These are phyloP conservation scores for Alternaria novae-zelandiae DNA, from an alignment of 2,329 filamentous ascomycete genomes.

Conservation along the genomic window DNA sequence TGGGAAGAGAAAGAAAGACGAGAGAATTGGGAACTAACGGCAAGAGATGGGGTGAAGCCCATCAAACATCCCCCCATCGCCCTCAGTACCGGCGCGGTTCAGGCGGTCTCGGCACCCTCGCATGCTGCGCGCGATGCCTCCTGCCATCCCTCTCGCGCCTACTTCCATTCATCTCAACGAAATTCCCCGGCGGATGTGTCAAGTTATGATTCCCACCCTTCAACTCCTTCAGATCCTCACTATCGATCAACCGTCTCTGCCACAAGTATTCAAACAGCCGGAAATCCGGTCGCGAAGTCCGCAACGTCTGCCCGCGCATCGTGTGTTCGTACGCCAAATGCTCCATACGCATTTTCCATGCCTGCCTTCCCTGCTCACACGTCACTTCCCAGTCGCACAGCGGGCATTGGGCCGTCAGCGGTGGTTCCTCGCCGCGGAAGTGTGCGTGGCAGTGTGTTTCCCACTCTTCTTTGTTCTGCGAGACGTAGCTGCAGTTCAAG, in stretches of 20 bases:
- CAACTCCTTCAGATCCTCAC: conserved; percentile 43
- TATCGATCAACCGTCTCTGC: conserved; percentile 38
- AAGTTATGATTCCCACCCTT: conserved; percentile 39
- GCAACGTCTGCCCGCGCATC: conserved; percentile 30
- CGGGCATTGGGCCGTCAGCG: conserved; percentile 37
- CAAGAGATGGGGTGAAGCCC: neutral
- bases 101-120: conserved; percentile 4
- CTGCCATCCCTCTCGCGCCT: conserved; percentile 12
- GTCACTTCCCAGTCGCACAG: conserved; percentile 37
- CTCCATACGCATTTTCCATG: conserved; percentile 37
- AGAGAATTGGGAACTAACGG: neutral
- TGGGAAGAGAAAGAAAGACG: neutral
- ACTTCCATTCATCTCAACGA: conserved; percentile 21
- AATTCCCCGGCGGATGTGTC: conserved; percentile 24
- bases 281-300: conserved; percentile 36
- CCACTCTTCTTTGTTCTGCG: conserved; percentile 33
- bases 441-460: conserved; percentile 40
- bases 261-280: conserved; percentile 38
- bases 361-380: conserved; percentile 16
- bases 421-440: conserved; percentile 42
- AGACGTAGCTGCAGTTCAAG: conserved; percentile 36
- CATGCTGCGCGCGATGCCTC: conserved; percentile 21
- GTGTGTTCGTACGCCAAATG: conserved; percentile 37
- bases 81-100: conserved; percentile 6
- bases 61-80: neutral